phyloP scores from a whole-genome alignment of 352 stramenopile genomes.

The Globisporangium nagaii region DNA sequence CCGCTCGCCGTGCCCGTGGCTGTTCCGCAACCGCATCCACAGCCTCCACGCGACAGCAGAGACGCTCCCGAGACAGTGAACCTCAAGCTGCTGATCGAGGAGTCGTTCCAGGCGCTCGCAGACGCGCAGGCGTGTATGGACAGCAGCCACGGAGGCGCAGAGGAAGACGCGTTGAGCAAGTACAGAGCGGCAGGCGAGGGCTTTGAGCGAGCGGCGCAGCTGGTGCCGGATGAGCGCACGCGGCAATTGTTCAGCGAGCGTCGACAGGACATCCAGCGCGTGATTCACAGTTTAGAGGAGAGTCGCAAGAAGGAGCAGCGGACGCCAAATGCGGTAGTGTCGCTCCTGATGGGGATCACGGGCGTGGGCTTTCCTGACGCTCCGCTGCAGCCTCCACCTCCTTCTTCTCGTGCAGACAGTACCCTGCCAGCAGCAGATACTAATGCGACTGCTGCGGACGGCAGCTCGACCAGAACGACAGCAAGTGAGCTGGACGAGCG shows the following conservation, averaged over 20 bases:
- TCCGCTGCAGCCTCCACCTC: not conserved
- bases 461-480: not conserved
- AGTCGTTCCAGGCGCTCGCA: slow-evolving; percentile 31
- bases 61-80: not conserved
- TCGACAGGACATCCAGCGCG: slow-evolving; percentile 26
- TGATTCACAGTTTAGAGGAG: slow-evolving; percentile 15
- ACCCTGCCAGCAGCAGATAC: not conserved
- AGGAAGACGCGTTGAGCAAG: slow-evolving; percentile 15
- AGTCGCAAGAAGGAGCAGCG: not conserved
- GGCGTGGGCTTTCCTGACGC: not conserved
- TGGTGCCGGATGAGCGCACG: slow-evolving; percentile 34
- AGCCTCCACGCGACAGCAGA: not conserved
- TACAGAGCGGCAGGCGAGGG: slow-evolving; percentile 28
- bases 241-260: slow-evolving; percentile 23
- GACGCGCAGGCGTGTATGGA: slow-evolving; percentile 19
- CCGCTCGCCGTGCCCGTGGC: slow-evolving; percentile 4
- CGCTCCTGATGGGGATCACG: slow-evolving; percentile 6
- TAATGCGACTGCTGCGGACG: no score
- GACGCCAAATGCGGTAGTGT: not conserved
- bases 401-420: not conserved
- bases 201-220: slow-evolving; percentile 26
- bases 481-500: slow-evolving; percentile 18
- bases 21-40: not conserved
- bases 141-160: not conserved
- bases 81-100: slow-evolving; percentile 24